phyloP scores from a whole-genome alignment of 2,329 filamentous ascomycete species.

The Phoma sp. region DNA sequence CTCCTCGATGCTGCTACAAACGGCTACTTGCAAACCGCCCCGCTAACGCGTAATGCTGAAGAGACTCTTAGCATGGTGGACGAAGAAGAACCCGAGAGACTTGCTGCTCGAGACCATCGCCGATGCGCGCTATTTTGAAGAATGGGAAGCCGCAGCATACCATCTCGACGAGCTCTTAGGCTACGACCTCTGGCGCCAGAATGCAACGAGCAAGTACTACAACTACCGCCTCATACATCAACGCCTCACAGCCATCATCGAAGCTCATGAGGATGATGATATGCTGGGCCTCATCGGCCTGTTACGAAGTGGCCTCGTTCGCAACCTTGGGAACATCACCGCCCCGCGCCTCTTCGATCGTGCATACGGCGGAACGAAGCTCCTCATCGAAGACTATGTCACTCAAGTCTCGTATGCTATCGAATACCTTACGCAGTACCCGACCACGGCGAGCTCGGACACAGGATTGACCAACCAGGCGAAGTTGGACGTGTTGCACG shows the following conservation, averaged over 20 bases:
- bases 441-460: constrained; percentile 58
- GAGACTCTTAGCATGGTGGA: constrained; percentile 74
- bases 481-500: constrained; percentile 85
- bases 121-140: constrained; percentile 74
- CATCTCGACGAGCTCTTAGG: constrained; percentile 83
- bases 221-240: constrained; percentile 85
- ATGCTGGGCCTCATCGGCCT: constrained; percentile 78
- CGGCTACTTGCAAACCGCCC: not conserved
- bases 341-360: constrained; percentile 81
- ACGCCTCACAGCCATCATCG: constrained; percentile 73
- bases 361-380: constrained; percentile 87
- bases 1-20: constrained; percentile 18
- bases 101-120: constrained; percentile 70
- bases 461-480: constrained; percentile 71
- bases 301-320: constrained; percentile 75
- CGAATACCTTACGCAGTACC: constrained; percentile 73
- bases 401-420: constrained; percentile 82
- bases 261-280: constrained; percentile 73
- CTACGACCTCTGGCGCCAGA: constrained; percentile 84
- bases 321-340: constrained; percentile 92
- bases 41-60: constrained; percentile 48
- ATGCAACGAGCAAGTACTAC: constrained; percentile 80
- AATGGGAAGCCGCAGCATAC: constrained; percentile 85
- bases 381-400: constrained; percentile 89
- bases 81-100: constrained; percentile 67